Evolutionary conservation across 495 filamentous ascomycete species (phyloP).

Genomic region (Penicillium cinerascens): DNA sequence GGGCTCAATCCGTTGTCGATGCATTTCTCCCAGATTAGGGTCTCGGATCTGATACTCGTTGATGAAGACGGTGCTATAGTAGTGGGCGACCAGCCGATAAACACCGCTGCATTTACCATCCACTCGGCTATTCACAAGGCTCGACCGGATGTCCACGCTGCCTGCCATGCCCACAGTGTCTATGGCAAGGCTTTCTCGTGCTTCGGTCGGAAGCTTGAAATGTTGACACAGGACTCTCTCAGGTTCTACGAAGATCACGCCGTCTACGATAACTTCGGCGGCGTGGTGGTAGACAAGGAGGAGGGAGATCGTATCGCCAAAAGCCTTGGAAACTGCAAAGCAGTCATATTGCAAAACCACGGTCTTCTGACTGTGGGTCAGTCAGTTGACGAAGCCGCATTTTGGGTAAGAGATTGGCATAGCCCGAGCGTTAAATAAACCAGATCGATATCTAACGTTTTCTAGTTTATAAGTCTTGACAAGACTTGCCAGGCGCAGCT

Average conservation of each 20-base stretch:
- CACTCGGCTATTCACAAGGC: conserved; percentile 38
- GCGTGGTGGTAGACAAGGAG: conserved; percentile 51
- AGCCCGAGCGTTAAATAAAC: neutral
- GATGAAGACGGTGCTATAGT: conserved; percentile 39
- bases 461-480: conserved; percentile 54
- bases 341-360: conserved; percentile 55
- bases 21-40: conserved; percentile 32
- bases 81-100: conserved; percentile 31
- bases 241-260: conserved; percentile 8
- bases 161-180: conserved; percentile 34
- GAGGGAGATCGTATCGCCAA: conserved; percentile 51
- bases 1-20: conserved; percentile 53
- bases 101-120: conserved; percentile 60
- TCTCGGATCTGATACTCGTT: conserved; percentile 36
- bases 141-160: conserved; percentile 35
- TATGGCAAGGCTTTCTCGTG: conserved; percentile 28
- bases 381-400: conserved; percentile 55
- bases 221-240: conserved; percentile 37
- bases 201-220: conserved; percentile 34
- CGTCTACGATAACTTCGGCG: conserved; percentile 40
- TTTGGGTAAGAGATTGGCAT: conserved; percentile 6
- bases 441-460: neutral
- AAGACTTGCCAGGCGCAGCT: conserved; percentile 57
- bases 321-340: conserved; percentile 51
- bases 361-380: conserved; percentile 54